Base-by-base conservation (phyloP, 1,284 basidiomycete genomes). In the Sanghuangporus sanghuang region DNA sequence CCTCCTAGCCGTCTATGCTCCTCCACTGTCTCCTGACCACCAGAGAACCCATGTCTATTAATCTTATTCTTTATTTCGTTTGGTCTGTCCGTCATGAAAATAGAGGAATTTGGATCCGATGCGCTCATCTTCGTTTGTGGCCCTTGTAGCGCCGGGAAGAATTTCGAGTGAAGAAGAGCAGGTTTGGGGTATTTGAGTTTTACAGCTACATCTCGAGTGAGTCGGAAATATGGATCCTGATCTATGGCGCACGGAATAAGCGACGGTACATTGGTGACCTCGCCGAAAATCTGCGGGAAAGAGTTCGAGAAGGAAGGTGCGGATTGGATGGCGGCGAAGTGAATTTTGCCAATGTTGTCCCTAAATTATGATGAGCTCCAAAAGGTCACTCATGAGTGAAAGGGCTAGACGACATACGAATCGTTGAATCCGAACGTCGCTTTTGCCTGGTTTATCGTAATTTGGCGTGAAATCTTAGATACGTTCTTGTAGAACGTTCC, bases 101-200 rank as follows among this genome's bases (percentile, higher is more conserved):
- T 96, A 69, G 90, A 91, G 67, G 88, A 91, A 76, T 93, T 96
- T 40, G 88, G 81, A 74, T 96, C 90, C 58, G 92, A 95, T 3
- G 96, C 96, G 72, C 93, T 96, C 97, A 99, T 99, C 80, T 99
- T 99, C 48, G 95, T 97, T 75, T 97, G 94, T 5, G 95, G 92
- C 48, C 97, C 97, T 78, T 98, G 96, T 14, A 99, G 82, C 1
- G 97, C 96, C 5, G 97, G 97, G 79, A 99, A 97, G 84, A 99
- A 99, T 73, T 96, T 97, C 64, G 95, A 86, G 76, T 98, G 95
- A 59, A 99, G 81, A 35, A 98, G 84, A 6, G 90, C 80, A 2
- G 97, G 97, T 76, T 99, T 99, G 62, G 91, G 95, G 78, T 97
- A 97, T 77, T 95, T 96, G 71, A 99, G 86, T 72, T 93, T 92